phyloP scores from a whole-genome alignment of 257 asterid genomes.

The Leonotis leonurus region DNA sequence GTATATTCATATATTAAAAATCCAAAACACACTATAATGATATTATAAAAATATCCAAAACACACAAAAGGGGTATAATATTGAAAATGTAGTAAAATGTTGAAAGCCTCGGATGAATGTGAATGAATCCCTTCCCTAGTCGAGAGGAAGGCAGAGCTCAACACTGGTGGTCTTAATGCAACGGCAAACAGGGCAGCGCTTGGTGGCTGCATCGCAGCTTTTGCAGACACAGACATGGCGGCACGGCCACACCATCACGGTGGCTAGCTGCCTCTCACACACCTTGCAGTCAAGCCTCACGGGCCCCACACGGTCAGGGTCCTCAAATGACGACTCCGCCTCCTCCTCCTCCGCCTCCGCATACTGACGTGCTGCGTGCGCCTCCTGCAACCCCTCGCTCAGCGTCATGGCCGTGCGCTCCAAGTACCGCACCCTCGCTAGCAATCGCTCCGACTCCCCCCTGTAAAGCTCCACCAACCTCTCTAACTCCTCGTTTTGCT shows the following conservation, averaged over 20 bases:
- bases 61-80: too few species aligned
- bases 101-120: neutral
- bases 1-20: too few species aligned
- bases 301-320: conserved; percentile 15
- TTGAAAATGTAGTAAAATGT: too few species aligned
- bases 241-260: conserved; percentile 46
- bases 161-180: neutral
- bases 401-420: conserved; percentile 1
- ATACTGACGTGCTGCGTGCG: neutral
- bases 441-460: conserved; percentile 6
- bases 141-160: conserved; percentile 23
- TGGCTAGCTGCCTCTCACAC: conserved; percentile 31
- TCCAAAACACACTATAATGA: too few species aligned
- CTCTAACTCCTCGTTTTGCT: neutral
- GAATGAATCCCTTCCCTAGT: neutral
- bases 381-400: neutral
- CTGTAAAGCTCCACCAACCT: neutral
- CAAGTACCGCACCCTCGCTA: conserved; percentile 4
- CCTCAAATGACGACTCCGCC: conserved; percentile 29
- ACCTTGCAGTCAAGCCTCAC: conserved; percentile 26
- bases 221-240: conserved; percentile 45
- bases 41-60: too few species aligned
- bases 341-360: conserved; percentile 19
- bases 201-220: conserved; percentile 11
- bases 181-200: conserved; percentile 41